Base-by-base conservation (phyloP, 768 basidiomycete species). In the Infundibulicybe gibba region DNA sequence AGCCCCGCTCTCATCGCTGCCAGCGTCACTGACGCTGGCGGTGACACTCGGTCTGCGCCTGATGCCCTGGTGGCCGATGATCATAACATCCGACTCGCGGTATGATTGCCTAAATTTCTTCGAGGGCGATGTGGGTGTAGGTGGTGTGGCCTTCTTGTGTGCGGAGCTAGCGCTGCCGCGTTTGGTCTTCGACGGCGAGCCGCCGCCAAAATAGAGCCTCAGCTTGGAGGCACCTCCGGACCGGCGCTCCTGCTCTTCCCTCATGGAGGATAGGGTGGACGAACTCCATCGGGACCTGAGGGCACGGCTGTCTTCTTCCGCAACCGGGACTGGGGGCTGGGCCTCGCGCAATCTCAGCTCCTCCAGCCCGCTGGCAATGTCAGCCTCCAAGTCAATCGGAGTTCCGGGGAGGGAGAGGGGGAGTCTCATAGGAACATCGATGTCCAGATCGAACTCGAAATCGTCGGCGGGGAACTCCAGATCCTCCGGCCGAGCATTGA, bases 211-310 rank as follows among this genome's bases (percentile, higher is more conserved):
- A 51, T 67, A 70, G 10, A 68, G 55, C 32, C 61, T 65, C 25
- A 78, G 51, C 47, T 67, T 69, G 25, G 25, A 25, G 4, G 67
- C 55, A 10, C 66, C 61, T 12, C 65, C 48, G 40, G 66, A 49
- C 52, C 58, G 67, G 34, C 35, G 64, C 41, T 51, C 64, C 37
- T 61, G 68, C 39, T 72, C 71, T 43, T 72, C 71, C 3, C 56
- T 52, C 8, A 73, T 56, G 3, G 73, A 75, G 19, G 61, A 66
- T 32, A 81, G 67, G 3, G 83, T 85, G 11, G 83, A 85, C 8
- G 75, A 69, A 53, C 81, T 83, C 85, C 85, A 86, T 56, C 78
- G 81, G 37, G 82, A 85, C 53, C 79, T 76, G 52, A 85, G 69
- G 16, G 61, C 54, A 14, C 58, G 61, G 14, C 57, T 54, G 30